phyloP scores from a whole-genome alignment of 305 asterid genomes.

The Plantago lanceolata region DNA sequence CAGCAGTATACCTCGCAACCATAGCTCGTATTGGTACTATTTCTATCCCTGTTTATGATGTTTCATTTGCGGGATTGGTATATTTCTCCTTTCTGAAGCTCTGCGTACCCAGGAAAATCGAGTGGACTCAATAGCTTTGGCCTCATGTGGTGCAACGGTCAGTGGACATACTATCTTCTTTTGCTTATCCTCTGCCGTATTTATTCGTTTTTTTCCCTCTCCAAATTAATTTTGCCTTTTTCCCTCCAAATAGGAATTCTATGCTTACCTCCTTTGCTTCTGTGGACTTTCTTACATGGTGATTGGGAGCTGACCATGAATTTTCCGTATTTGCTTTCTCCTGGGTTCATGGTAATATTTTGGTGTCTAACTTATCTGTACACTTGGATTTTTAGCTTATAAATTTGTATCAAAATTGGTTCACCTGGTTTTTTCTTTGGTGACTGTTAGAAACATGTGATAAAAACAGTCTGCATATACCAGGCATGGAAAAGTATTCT shows the following conservation, averaged over 20 bases:
- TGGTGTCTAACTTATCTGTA: not conserved
- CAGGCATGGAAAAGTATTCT: too few species aligned
- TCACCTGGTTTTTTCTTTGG: too few species aligned
- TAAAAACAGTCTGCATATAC: too few species aligned
- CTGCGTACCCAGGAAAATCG: constrained; percentile 55
- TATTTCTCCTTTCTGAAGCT: constrained; percentile 27
- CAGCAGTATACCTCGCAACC: constrained; percentile 79
- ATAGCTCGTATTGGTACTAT: constrained; percentile 74
- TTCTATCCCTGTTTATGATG: constrained; percentile 21
- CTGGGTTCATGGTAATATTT: constrained; percentile 76
- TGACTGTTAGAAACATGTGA: too few species aligned
- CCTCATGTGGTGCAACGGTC: constrained; percentile 96
- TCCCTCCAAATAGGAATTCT: constrained; percentile 43
- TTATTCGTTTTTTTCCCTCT: not conserved
- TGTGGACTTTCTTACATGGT: constrained; percentile 65
- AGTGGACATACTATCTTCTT: constrained; percentile 15
- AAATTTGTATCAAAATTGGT: too few species aligned
- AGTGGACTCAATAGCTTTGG: constrained; percentile 94
- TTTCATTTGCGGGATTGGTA: constrained; percentile 1
- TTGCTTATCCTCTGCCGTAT: not conserved
- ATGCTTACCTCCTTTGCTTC: constrained; percentile 67
- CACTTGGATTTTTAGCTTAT: constrained; percentile 3
- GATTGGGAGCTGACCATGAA: constrained; percentile 61
- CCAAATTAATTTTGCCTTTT: not conserved
- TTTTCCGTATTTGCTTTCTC: constrained; percentile 62